phyloP scores from a whole-genome alignment of 768 basidiomycete genomes.

The Leccinum barrowsii region DNA sequence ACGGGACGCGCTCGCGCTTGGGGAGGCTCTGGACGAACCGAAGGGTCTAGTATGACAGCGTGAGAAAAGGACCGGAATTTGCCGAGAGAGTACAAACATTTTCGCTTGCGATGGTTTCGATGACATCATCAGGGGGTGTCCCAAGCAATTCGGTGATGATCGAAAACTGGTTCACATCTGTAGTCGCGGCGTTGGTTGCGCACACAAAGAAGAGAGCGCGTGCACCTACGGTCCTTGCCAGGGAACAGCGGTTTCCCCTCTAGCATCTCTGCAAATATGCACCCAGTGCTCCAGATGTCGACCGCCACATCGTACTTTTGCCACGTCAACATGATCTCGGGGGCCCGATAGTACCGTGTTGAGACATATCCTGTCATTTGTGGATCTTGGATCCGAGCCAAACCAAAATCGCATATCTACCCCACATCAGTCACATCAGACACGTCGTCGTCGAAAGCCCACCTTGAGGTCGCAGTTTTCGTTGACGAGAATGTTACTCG shows the following conservation, averaged over 20 bases:
- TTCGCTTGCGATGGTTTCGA: conserved; percentile 96
- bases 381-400: conserved; percentile 97
- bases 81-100: conserved; percentile 59
- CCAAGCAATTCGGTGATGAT: conserved; percentile 98
- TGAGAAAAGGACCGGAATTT: conserved; percentile 9
- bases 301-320: conserved; percentile 99
- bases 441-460: conserved; percentile 11
- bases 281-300: conserved; percentile 99
- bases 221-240: conserved; percentile 93
- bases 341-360: conserved; percentile 97
- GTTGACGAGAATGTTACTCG: conserved; percentile 98
- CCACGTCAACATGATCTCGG: conserved; percentile 99
- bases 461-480: conserved; percentile 99
- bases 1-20: conserved; percentile 93
- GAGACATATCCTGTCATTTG: conserved; percentile 99
- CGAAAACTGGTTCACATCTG: conserved; percentile 99
- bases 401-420: conserved; percentile 97
- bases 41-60: conserved; percentile 63
- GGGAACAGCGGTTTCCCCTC: conserved; percentile 99
- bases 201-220: not conserved
- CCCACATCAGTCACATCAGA: conserved; percentile 2
- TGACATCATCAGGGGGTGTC: conserved; percentile 99
- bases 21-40: conserved; percentile 98
- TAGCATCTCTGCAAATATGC: conserved; percentile 99
- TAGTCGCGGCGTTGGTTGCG: not conserved